These are phyloP conservation scores for Suillus placidus DNA, from an alignment of 768 basidiomycete genomes.

Conservation along the genomic window DNA sequence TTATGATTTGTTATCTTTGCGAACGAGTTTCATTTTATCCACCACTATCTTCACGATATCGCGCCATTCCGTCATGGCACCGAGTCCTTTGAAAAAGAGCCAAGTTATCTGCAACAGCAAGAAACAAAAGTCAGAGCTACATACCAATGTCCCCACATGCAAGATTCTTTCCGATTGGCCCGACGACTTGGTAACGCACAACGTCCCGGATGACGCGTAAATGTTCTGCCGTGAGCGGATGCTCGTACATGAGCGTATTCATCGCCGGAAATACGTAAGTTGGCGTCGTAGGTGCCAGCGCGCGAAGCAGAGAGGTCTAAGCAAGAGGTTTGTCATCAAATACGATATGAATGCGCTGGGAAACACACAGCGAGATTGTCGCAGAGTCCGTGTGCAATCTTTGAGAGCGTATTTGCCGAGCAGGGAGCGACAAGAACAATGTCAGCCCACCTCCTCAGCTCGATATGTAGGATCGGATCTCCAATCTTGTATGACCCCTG, in stretches of 20 bases:
- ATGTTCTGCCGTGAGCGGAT: slow-evolving; percentile 88
- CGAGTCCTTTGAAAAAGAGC: neutral
- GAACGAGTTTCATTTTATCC: slow-evolving; percentile 44
- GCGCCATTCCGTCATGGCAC: slow-evolving; percentile 86
- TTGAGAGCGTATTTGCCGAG: slow-evolving; percentile 97
- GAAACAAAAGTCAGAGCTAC: slow-evolving; percentile 23
- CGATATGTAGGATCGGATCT: slow-evolving; percentile 95
- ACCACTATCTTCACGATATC: slow-evolving; percentile 82
- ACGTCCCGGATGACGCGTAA: slow-evolving; percentile 73
- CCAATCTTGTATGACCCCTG: slow-evolving; percentile 78
- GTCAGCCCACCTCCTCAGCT: slow-evolving; percentile 94
- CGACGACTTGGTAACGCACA: slow-evolving; percentile 78
- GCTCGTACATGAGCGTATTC: slow-evolving; percentile 98
- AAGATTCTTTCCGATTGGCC: slow-evolving; percentile 84
- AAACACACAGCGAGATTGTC: slow-evolving; percentile 78
- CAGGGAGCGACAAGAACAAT: slow-evolving; percentile 94
- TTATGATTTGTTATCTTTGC: neutral
- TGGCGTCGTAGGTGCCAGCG: slow-evolving; percentile 79
- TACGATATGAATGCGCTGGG: neutral
- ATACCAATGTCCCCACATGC: slow-evolving; percentile 92
- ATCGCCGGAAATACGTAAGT: slow-evolving; percentile 96
- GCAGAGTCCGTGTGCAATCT: slow-evolving; percentile 86
- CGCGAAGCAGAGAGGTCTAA: slow-evolving; percentile 82
- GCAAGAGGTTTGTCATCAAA: neutral
- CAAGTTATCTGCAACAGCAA: neutral